Percentiles rank a stretch among this genome's conserved stretches.
These are phyloP conservation scores for Grosmannia penicillata DNA, from an alignment of 2,329 filamentous ascomycete genomes.

Conservation along the genomic window DNA sequence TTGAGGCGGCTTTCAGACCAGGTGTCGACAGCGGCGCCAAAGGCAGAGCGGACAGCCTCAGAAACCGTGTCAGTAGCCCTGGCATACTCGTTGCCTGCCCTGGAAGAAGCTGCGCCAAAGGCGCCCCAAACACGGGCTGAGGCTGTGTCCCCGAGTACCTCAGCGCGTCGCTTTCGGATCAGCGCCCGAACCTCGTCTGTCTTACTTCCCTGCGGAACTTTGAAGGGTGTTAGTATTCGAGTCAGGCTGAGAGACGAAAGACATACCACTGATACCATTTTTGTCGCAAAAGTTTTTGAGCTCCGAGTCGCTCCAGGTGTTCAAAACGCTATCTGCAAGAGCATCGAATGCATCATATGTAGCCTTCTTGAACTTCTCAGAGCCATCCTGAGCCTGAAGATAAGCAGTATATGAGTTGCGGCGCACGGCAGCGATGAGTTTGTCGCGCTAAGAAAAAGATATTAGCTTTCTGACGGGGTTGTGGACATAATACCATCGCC, in stretches of 20 bases:
- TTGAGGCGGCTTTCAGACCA: slow-evolving; percentile 72
- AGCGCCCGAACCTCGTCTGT: slow-evolving; percentile 80
- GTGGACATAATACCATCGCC: background rate
- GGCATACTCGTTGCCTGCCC: slow-evolving; percentile 61
- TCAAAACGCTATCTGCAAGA: slow-evolving; percentile 70
- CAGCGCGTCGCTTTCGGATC: slow-evolving; percentile 71
- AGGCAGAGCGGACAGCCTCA: slow-evolving; percentile 48
- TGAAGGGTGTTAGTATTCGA: background rate
- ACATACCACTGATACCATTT: slow-evolving; percentile 52
- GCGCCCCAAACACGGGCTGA: slow-evolving; percentile 41
- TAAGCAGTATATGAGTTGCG: slow-evolving; percentile 77
- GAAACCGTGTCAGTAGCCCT: slow-evolving; percentile 57
- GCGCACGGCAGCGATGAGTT: slow-evolving; percentile 75
- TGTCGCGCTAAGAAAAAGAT: slow-evolving; percentile 47
- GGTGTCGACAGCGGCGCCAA: slow-evolving; percentile 41
- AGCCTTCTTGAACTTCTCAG: slow-evolving; percentile 45
- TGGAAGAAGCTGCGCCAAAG: slow-evolving; percentile 59
- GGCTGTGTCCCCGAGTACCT: slow-evolving; percentile 52
- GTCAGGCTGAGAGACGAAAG: background rate
- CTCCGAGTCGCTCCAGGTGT: slow-evolving; percentile 77
- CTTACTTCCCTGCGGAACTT: slow-evolving; percentile 83
- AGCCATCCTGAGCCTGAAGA: slow-evolving; percentile 47
- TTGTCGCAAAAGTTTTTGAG: slow-evolving; percentile 90
- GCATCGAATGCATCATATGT: slow-evolving; percentile 57
- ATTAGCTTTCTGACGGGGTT: background rate